Conservation (phyloP, 2,329 filamentous ascomycete species). For the Phaeomoniella chlamydospora region DNA sequence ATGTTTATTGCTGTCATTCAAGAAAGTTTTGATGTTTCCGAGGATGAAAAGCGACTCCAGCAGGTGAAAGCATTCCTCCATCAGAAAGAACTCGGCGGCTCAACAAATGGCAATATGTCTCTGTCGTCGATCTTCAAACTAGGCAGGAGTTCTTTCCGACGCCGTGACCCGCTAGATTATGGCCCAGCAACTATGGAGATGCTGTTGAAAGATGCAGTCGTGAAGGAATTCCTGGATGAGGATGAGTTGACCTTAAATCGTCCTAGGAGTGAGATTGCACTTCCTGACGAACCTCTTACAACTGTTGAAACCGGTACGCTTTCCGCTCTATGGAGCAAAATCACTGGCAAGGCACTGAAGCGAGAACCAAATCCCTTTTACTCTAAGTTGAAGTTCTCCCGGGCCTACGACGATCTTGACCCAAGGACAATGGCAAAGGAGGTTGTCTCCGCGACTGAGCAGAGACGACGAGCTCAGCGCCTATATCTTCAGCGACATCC, state of each 20-base stretch:
- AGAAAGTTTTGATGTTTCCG: slow-evolving; percentile 96
- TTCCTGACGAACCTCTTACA: slow-evolving; percentile 20
- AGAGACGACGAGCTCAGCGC: slow-evolving; percentile 73
- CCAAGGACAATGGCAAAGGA: slow-evolving; percentile 80
- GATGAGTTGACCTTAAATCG: slow-evolving; percentile 16
- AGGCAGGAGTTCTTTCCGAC: slow-evolving; percentile 45
- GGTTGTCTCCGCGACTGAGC: slow-evolving; percentile 69
- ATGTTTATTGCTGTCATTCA: slow-evolving; percentile 99
- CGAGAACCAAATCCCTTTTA: slow-evolving; percentile 92
- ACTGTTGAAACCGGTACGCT: slow-evolving; percentile 43
- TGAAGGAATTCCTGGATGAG: slow-evolving; percentile 86
- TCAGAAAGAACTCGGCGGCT: slow-evolving; percentile 66
- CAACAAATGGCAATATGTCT: slow-evolving; percentile 57
- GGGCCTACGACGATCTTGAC: slow-evolving; percentile 64
- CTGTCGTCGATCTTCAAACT: slow-evolving; percentile 57
- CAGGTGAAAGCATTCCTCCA: slow-evolving; percentile 93
- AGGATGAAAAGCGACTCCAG: slow-evolving; percentile 93
- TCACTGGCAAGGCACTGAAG: slow-evolving; percentile 42
- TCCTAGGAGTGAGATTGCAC: slow-evolving; percentile 13
- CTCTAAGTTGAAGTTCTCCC: slow-evolving; percentile 57
- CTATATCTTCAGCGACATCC: slow-evolving; percentile 81
- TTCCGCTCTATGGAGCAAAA: slow-evolving; percentile 45
- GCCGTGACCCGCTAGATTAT: slow-evolving; percentile 75
- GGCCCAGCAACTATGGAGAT: slow-evolving; percentile 87
- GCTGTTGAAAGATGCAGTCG: slow-evolving; percentile 90